A percentile compares a stretch with the other conserved stretches of the same genome.
Conservation (phyloP, 2,329 filamentous ascomycete species). For the Trichoderma citrinoviride region DNA sequence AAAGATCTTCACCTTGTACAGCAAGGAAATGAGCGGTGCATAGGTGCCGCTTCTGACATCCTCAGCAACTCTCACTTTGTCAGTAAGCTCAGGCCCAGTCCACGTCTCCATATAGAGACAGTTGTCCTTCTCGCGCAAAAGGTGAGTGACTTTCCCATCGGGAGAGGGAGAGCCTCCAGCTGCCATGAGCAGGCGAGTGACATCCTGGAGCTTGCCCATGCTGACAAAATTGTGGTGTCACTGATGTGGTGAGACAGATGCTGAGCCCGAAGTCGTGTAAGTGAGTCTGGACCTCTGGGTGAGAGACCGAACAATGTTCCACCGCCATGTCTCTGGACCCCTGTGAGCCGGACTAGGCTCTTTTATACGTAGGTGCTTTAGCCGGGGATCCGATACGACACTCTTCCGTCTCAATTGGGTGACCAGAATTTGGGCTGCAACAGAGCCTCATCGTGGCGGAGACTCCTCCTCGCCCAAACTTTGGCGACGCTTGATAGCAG, state of each 20-base stretch:
- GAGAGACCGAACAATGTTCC: too few relatives aligned
- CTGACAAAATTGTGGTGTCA: background rate
- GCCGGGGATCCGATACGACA: too few relatives aligned
- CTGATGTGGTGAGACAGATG: background rate
- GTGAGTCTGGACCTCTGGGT: background rate
- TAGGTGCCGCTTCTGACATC: background rate
- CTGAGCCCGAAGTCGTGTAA: background rate
- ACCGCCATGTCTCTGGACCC: background rate
- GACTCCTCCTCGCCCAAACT: too few relatives aligned
- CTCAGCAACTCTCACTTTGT: background rate
- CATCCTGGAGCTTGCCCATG: slow-evolving; percentile 8
- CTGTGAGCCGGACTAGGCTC: too few relatives aligned
- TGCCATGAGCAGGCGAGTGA: background rate
- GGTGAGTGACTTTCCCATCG: background rate
- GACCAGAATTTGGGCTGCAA: too few relatives aligned
- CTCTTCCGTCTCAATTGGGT: too few relatives aligned
- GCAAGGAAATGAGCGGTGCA: background rate
- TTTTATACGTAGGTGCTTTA: too few relatives aligned
- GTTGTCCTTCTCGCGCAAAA: background rate
- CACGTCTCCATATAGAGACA: background rate
- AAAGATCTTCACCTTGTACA: background rate
- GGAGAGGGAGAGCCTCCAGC: background rate
- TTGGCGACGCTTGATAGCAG: too few relatives aligned
- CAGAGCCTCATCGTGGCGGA: too few relatives aligned
- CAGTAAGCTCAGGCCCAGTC: background rate